Base-by-base conservation (phyloP, 2,329 filamentous ascomycete genomes). In the Pseudogymnoascus sp. region DNA sequence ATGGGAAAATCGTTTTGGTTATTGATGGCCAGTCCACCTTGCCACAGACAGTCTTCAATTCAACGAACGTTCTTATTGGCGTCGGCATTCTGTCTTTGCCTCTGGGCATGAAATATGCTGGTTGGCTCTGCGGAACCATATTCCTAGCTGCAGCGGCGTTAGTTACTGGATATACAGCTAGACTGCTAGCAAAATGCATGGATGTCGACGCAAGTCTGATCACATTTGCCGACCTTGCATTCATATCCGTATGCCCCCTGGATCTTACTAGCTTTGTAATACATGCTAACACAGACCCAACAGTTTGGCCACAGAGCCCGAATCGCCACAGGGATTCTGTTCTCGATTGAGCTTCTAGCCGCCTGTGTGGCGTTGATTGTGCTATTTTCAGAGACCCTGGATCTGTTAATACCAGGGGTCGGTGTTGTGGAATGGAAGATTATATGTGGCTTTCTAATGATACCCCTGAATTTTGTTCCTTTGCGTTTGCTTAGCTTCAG, bases 1-100 rank as follows among this genome's bases (percentile, higher is more conserved):
- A 95, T 68, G 91, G 95, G 43, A 91, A 89, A 71, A 84, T 93
- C 59, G 85, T 96, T 63, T 84, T 93, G 69, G 84, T 93, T 2
- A 87, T 96, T 2, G 89, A 96, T 66, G 93, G 93, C 40, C 92
- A 96, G 77, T 96, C 91, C n/a, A 99, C 93, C 0, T 81, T 98
- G 14, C 92, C 92, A 0, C 93, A 98, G 78, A 98, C 93, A 6
- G 84, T 97, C 66, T 96, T 98, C 81, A 99, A 99, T 76, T 96
- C 91, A 2, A 93, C 62, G 28, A 83, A 81, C 67, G 91, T 96
- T 60, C 79, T 97, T 64, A 93, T 97, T 65, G 93, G 93, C 14
- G 88, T 99, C 31, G 93, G 93, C 0, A 78, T 99, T 31, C 81
- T 99, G 60, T 96, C 91, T 75, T 79, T 99, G 62, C 95, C 93